These are phyloP conservation scores for Podospora comata DNA, from an alignment of 495 filamentous ascomycete species.

Conservation along the genomic window DNA sequence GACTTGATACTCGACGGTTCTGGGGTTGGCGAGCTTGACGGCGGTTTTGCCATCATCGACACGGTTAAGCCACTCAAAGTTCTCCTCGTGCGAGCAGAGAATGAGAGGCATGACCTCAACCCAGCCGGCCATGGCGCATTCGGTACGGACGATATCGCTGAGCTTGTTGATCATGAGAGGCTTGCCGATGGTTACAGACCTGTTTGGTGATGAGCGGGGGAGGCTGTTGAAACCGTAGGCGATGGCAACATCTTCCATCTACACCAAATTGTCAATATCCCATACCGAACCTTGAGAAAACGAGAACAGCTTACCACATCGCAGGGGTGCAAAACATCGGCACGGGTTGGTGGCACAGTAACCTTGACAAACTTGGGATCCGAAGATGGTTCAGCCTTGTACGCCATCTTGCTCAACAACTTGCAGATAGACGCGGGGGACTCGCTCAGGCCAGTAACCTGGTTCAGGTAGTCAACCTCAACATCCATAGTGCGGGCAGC, in stretches of 20 bases:
- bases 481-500: constrained; percentile 70
- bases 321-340: constrained; percentile 91
- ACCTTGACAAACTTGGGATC: constrained; percentile 70
- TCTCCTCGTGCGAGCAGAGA: constrained; percentile 97
- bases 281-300: neutral
- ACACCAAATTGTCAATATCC: neutral
- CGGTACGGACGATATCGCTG: constrained; percentile 81
- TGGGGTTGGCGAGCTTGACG: constrained; percentile 89
- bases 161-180: constrained; percentile 93
- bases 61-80: constrained; percentile 94
- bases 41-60: constrained; percentile 82
- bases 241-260: constrained; percentile 95
- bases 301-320: constrained; percentile 57
- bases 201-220: constrained; percentile 76
- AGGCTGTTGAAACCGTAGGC: constrained; percentile 96
- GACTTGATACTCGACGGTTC: constrained; percentile 94
- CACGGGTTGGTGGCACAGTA: constrained; percentile 79
- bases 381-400: constrained; percentile 67
- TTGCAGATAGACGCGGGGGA: constrained; percentile 68
- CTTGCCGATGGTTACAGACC: constrained; percentile 77
- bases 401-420: constrained; percentile 82
- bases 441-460: constrained; percentile 77
- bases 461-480: constrained; percentile 87
- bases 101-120: constrained; percentile 94
- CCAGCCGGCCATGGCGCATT: constrained; percentile 94